Base-by-base conservation (phyloP, 441 rosid genomes). In the Francoa sonchifolia region DNA sequence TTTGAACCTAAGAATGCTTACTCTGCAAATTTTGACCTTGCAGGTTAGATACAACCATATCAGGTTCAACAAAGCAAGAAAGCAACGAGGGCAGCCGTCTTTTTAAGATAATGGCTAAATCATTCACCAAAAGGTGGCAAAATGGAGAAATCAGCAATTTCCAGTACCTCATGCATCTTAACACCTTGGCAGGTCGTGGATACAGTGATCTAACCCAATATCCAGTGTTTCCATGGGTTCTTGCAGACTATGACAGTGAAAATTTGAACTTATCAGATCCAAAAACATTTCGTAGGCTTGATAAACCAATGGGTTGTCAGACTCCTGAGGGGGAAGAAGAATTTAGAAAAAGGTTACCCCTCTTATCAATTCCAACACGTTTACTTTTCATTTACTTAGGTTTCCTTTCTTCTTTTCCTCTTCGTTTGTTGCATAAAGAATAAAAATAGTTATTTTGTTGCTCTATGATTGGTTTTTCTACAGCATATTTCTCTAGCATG, bases 141-240 rank as follows among this genome's bases (percentile, higher is more conserved):
- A 93, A 76, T 64, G 99, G 99, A 62, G 99, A 93, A 71, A 93
- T 89, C 39, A 93, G 96, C 78, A 93, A 93, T 67, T 93, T 93
- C 58, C 98, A 93, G 57, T 93, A 93, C 73, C 86, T 94, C 46
- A 94, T 94, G 98, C 98, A 94, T 73, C 94, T 94, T 50, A 94
- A 94, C 64, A 94, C 99, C 22, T 66, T 94, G 66, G 99, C 98
- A 19, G 99, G 99, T 48, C 95, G 99, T 34, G 98, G 99, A 64
- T 94, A 94, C 67, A 89, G 94, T 75, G 99, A 94, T 63, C 83
- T 94, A 38, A 94, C 99, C 8, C 99, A 94, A 58, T 94, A 94
- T 70, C 99, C 99, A 47, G 99, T 94, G 51, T 89, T 94, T 66
- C 99, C 99, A 37, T 94, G 99, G 99, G 83, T 94, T 65, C 86